phyloP scores from a whole-genome alignment of 805 yeast species.

The Diddensiella caesifluorescens region DNA sequence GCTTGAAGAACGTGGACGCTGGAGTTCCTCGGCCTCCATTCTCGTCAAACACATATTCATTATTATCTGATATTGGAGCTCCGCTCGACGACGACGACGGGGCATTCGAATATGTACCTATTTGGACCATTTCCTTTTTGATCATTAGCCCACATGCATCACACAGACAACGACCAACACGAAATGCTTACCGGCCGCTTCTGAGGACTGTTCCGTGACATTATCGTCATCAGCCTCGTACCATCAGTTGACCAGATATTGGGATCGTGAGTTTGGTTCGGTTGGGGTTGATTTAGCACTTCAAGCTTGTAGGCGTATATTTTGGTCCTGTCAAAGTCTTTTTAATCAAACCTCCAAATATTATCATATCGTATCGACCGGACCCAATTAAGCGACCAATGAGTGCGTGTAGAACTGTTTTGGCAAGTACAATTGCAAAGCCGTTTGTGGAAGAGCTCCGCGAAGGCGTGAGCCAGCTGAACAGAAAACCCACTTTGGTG shows the following conservation, averaged over 20 bases:
- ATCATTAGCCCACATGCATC: neutral
- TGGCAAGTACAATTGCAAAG: constrained; percentile 86
- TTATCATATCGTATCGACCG: too few species aligned
- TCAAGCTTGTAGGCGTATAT: too few species aligned
- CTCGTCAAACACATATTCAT: constrained; percentile 61
- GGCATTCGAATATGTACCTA: constrained; percentile 18
- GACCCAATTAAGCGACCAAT: too few species aligned
- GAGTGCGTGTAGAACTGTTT: constrained; percentile 44
- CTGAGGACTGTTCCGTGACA: constrained; percentile 1
- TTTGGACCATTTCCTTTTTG: constrained; percentile 38
- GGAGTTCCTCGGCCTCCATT: constrained; percentile 64
- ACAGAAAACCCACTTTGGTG: constrained; percentile 66
- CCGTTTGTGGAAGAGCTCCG: constrained; percentile 69
- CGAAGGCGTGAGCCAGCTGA: constrained; percentile 47
- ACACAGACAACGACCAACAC: neutral
- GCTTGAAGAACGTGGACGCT: constrained; percentile 46
- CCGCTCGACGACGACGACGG: neutral
- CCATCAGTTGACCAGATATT: too few species aligned
- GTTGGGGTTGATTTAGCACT: too few species aligned
- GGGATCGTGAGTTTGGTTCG: too few species aligned
- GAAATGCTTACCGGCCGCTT: constrained; percentile 1
- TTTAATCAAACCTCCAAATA: too few species aligned
- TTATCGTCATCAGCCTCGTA: too few species aligned
- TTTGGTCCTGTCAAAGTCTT: too few species aligned
- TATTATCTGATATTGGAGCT: constrained; percentile 19